Evolutionary conservation across 371 early-diverging fungal genomes (phyloP).

Genomic region (Capniomyces stellatus): DNA sequence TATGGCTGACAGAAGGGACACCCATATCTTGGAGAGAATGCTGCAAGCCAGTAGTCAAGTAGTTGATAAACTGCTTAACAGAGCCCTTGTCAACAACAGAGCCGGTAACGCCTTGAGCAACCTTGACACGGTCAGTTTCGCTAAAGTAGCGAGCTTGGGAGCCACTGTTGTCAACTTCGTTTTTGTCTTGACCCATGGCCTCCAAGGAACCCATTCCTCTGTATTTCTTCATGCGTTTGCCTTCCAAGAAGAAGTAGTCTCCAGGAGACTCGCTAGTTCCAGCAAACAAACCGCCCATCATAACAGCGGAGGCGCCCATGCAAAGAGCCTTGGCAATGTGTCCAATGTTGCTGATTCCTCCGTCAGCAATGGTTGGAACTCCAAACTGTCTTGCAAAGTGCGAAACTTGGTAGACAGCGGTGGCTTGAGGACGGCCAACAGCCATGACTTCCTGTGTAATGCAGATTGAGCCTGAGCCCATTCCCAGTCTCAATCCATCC

Average conservation of each 20-base stretch:
- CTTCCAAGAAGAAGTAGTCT: constrained; percentile 93
- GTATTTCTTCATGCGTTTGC: constrained; percentile 91
- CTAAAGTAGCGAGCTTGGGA: constrained; percentile 87
- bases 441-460: constrained; percentile 98
- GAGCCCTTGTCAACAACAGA: constrained; percentile 91
- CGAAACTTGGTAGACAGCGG: constrained; percentile 87
- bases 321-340: constrained; percentile 92
- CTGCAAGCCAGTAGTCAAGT: constrained; percentile 83
- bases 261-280: constrained; percentile 92
- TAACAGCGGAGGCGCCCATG: constrained; percentile 84
- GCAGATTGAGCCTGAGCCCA: constrained; percentile 95
- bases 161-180: constrained; percentile 40
- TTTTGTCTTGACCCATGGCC: constrained; percentile 69
- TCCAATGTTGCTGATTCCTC: constrained; percentile 89
- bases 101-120: constrained; percentile 95
- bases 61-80: constrained; percentile 77
- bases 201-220: constrained; percentile 95
- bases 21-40: constrained; percentile 96
- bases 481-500: constrained; percentile 87
- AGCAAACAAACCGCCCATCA: constrained; percentile 95
- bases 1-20: constrained; percentile 32
- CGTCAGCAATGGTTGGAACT: constrained; percentile 93
- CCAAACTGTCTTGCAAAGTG: constrained; percentile 81
- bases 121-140: constrained; percentile 88
- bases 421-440: constrained; percentile 94